These are phyloP conservation scores for Podaxis rugospora DNA, from an alignment of 768 basidiomycete species.

Conservation along the genomic window DNA sequence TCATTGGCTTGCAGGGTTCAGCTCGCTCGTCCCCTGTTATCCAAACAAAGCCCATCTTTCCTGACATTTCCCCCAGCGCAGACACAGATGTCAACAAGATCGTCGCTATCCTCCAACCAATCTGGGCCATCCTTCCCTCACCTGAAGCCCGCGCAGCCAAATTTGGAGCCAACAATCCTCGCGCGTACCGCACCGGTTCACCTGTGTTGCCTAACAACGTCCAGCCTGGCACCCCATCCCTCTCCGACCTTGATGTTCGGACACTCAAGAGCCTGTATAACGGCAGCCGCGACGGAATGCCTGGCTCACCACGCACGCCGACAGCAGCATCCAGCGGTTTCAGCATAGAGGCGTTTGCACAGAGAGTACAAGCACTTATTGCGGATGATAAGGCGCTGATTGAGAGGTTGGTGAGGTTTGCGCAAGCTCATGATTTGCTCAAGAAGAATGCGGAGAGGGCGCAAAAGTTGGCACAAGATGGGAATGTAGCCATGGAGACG, in stretches of 20 bases:
- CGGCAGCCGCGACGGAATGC: constrained; percentile 11
- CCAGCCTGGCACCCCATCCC: constrained; percentile 35
- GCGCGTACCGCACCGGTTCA: constrained; percentile 45
- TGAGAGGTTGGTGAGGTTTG: constrained; percentile 79
- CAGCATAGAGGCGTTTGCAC: constrained; percentile 70
- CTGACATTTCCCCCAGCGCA: constrained; percentile 17
- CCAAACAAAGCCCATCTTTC: constrained; percentile 24
- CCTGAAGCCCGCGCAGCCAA: constrained; percentile 75
- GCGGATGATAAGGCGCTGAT: constrained; percentile 82
- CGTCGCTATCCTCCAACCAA: constrained; percentile 56
- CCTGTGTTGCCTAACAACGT: constrained; percentile 18
- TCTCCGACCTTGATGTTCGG: constrained; percentile 84
- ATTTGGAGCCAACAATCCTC: constrained; percentile 35
- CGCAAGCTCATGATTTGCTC: constrained; percentile 84
- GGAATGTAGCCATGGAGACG: constrained; percentile 72
- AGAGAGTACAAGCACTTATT: constrained; percentile 76
- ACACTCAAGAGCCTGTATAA: constrained; percentile 82
- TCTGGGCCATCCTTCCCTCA: constrained; percentile 84
- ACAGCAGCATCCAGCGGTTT: constrained; percentile 34
- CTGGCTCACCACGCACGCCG: constrained; percentile 19
- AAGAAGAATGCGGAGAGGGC: constrained; percentile 92
- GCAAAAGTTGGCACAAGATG: constrained; percentile 86
- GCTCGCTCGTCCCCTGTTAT: constrained; percentile 13
- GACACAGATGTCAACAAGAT: constrained; percentile 48
- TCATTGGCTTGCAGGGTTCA: not conserved